Conservation (phyloP, 2,329 filamentous ascomycete species). For the Botrytis paeoniae region DNA sequence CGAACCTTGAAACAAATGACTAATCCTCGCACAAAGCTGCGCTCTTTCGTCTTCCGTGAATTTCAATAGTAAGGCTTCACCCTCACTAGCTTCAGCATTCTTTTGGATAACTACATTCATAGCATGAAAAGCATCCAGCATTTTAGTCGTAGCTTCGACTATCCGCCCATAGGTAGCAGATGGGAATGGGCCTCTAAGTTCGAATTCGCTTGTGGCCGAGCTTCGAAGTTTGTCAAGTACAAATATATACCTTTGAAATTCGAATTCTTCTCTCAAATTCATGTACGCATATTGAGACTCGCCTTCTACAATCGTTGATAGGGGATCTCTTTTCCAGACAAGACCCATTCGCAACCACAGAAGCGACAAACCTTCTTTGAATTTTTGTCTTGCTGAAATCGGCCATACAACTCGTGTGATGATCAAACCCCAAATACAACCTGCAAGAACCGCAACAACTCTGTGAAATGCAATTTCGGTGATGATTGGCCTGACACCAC, state of each 20-base stretch:
- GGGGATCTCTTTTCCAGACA: constrained; percentile 91
- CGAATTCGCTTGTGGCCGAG: constrained; percentile 80
- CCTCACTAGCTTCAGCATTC: constrained; percentile 69
- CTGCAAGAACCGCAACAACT: constrained; percentile 79
- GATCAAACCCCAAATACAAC: constrained; percentile 88
- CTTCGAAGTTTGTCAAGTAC: constrained; percentile 71
- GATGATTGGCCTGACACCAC: constrained; percentile 78
- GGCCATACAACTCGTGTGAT: constrained; percentile 91
- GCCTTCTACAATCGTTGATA: constrained; percentile 67
- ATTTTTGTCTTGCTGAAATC: constrained; percentile 81
- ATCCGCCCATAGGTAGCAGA: constrained; percentile 69
- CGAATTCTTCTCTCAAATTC: constrained; percentile 81
- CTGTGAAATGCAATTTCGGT: constrained; percentile 84
- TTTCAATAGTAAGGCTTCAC: constrained; percentile 75
- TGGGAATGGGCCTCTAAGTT: constrained; percentile 84
- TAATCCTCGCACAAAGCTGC: constrained; percentile 82
- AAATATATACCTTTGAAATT: constrained; percentile 74
- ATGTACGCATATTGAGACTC: constrained; percentile 66
- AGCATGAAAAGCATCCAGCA: constrained; percentile 91
- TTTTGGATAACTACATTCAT: constrained; percentile 92
- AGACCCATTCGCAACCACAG: constrained; percentile 92
- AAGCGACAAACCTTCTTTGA: constrained; percentile 85
- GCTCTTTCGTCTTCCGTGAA: constrained; percentile 77
- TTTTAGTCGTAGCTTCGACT: constrained; percentile 73
- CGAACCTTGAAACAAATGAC: constrained; percentile 67